Conservation (phyloP, 768 basidiomycete species). For the Russula compacta region DNA sequence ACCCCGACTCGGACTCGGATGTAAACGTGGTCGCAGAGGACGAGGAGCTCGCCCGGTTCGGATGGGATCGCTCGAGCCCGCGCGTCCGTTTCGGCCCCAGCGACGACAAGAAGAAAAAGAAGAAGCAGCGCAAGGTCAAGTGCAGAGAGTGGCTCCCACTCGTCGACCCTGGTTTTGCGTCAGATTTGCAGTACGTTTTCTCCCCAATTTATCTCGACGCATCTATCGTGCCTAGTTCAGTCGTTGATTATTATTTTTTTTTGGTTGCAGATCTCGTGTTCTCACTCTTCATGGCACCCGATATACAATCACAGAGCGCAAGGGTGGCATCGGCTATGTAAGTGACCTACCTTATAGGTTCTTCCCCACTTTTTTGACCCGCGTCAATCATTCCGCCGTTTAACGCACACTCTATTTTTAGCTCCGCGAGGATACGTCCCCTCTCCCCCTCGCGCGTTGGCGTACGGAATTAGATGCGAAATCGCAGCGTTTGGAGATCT, state of each 20-base stretch:
- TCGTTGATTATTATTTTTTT: not conserved
- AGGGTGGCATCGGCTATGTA: conserved; percentile 7
- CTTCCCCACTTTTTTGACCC: not conserved
- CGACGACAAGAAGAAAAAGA: not conserved
- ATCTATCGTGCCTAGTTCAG: not conserved
- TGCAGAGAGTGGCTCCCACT: conserved; percentile 14
- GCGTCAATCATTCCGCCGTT: too few relatives aligned
- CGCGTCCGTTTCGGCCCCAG: conserved; percentile 1
- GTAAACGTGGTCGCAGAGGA: not conserved
- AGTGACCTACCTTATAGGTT: not conserved
- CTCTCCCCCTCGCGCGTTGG: conserved; percentile 12
- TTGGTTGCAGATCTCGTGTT: conserved; percentile 9
- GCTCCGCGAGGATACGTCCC: not conserved
- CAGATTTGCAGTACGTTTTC: conserved; percentile 1
- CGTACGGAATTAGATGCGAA: not conserved
- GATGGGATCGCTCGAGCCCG: conserved; percentile 13
- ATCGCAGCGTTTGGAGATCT: conserved; percentile 8
- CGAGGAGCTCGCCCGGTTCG: conserved; percentile 2
- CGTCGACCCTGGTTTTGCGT: not conserved
- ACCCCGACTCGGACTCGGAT: not conserved
- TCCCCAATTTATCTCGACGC: too few relatives aligned
- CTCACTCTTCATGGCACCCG: conserved; percentile 1
- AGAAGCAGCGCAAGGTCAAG: conserved; percentile 6
- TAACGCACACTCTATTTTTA: not conserved
- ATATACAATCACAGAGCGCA: conserved; percentile 7